phyloP scores from a whole-genome alignment of 225 moss, liverwort and hornwort genomes.

The Straminergon stramineum region DNA sequence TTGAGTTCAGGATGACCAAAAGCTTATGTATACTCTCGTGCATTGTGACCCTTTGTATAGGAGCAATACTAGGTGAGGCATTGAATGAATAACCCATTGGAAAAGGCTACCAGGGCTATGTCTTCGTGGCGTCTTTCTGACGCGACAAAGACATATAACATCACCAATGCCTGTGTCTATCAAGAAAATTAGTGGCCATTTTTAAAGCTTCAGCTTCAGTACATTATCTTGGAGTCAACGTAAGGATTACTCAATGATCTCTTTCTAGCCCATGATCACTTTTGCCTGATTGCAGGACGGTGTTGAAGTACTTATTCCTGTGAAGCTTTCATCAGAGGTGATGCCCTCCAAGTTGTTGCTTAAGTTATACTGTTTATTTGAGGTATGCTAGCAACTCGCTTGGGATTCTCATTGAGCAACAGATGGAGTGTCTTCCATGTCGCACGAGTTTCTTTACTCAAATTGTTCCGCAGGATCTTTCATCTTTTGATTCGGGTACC shows the following conservation, averaged over 20 bases:
- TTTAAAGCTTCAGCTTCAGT: not conserved
- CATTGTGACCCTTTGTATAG: not conserved
- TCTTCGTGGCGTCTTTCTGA: not conserved
- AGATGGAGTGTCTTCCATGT: not conserved
- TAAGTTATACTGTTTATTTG: not conserved
- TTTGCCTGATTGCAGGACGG: not conserved
- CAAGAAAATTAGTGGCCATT: not conserved
- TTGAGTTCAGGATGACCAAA: not conserved
- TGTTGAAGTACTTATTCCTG: not conserved
- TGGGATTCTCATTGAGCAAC: not conserved
- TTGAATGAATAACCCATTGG: not conserved
- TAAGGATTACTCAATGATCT: not conserved
- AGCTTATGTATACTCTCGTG: not conserved
- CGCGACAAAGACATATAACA: not conserved
- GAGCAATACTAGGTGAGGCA: not conserved
- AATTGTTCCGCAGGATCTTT: not conserved
- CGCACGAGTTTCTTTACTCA: not conserved
- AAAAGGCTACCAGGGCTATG: not conserved
- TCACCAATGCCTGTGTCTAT: not conserved
- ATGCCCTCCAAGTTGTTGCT: not conserved
- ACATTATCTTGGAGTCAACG: not conserved
- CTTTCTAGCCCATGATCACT: not conserved
- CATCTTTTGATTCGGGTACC: not conserved
- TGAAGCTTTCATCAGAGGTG: not conserved
- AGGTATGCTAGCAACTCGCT: not conserved